A percentile compares a stretch with the other conserved stretches of the same genome.
phyloP scores from a whole-genome alignment of 768 basidiomycete species.

The Boletellus ananas region DNA sequence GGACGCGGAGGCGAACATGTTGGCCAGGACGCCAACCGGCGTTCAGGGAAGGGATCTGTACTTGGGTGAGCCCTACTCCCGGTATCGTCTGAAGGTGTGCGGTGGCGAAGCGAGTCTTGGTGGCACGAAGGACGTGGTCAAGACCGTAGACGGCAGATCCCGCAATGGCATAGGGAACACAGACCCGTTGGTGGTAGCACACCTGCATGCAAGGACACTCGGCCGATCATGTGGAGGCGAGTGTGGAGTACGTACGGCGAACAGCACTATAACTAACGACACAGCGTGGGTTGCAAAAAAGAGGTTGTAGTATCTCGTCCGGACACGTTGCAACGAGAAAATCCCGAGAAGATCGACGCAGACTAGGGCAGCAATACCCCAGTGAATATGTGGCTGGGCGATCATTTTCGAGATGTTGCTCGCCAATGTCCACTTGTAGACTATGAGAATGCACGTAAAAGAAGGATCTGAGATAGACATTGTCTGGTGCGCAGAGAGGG shows the following conservation, averaged over 20 bases:
- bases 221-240: background rate
- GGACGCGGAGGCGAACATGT: slow-evolving; percentile 67
- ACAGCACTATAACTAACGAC: slow-evolving; percentile 49
- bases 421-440: slow-evolving; percentile 51
- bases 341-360: slow-evolving; percentile 55
- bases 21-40: slow-evolving; percentile 83
- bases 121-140: slow-evolving; percentile 56
- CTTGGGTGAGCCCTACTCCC: slow-evolving; percentile 56
- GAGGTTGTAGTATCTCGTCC: slow-evolving; percentile 58
- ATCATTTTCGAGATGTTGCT: slow-evolving; percentile 39
- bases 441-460: slow-evolving; percentile 30
- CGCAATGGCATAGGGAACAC: slow-evolving; percentile 53
- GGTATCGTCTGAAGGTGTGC: slow-evolving; percentile 61
- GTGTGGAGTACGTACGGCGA: slow-evolving; percentile 45
- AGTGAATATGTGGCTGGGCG: slow-evolving; percentile 35
- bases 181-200: slow-evolving; percentile 49
- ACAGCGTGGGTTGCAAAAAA: slow-evolving; percentile 61
- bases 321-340: slow-evolving; percentile 54
- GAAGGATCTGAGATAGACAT: background rate
- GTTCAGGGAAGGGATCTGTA: slow-evolving; percentile 59
- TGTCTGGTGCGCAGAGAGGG: background rate
- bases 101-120: slow-evolving; percentile 59
- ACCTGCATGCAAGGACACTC: slow-evolving; percentile 21
- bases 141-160: slow-evolving; percentile 48
- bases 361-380: slow-evolving; percentile 51